Evolutionary conservation across 306 rosid genomes (phyloP), one percentile per base, ranked within the genome.

Genomic region (Boehmeria nivea): DNA sequence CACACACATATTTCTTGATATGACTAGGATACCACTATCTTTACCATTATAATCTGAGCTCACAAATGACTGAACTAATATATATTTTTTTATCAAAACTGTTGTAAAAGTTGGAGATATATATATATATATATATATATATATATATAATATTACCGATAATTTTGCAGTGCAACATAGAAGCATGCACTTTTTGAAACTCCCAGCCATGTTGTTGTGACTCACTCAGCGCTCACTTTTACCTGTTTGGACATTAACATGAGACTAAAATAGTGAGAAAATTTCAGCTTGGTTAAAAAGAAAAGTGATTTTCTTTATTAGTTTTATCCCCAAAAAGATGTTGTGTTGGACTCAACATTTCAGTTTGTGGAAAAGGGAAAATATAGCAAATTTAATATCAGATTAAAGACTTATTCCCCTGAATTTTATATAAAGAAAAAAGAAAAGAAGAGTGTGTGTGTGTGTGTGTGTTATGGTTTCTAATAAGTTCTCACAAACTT

Each of bases 161-260:
- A 66, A 74, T 56, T 72, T 80, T 64, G 63, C 39, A 0, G 72
- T 6, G 44, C 90, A 79, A 57, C 86, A 80, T 25, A 58, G 23
- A 69, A 64, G 28, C 77, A 79, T 69, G 72, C 86, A 83, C 45
- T 51, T 80, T 58, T 50, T 72, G 1, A 79, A 45, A 23, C 72
- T 48, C 38, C 70, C 79, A 57, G 74, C 86, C 83, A 80, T 79
- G 33, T 36, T 0, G 43, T 33, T 13, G 7, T 26, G 2, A 17
- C 57, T 27, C 39, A 27, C 8, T 8, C 8, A 4, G 57, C 14
- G 57, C 26, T 43, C 15, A 18, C 16, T 54, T 34, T 21, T 33
- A 20, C 44, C 48, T 56, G 48, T 19, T 40, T 56, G 3, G 19
- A 20, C 48, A 56, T 10, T 2, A 38, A 56, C 46, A 37, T 8